These are phyloP conservation scores for Camellia granthamiana DNA, from an alignment of 148 eudicot genomes.

Conservation along the genomic window DNA sequence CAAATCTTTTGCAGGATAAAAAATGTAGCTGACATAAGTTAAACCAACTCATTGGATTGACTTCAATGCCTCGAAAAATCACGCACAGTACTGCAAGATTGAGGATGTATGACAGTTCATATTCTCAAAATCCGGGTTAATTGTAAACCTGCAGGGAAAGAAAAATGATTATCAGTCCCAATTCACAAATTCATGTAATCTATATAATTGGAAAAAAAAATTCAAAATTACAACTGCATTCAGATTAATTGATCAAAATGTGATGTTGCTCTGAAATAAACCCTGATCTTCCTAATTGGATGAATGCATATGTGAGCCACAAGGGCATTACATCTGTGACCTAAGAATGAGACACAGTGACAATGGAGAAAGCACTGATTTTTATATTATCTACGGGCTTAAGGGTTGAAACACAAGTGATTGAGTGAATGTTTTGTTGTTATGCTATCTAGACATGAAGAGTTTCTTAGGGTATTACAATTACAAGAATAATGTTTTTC, in stretches of 20 bases:
- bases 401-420: neutral
- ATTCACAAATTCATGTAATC: neutral
- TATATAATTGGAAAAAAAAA: neutral
- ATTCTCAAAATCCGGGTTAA: slow-evolving; percentile 74
- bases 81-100: neutral
- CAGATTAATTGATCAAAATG: neutral
- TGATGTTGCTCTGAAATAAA: neutral
- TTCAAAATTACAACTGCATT: neutral
- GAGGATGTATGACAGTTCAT: slow-evolving; percentile 30
- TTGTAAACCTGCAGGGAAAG: slow-evolving; percentile 66
- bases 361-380: neutral
- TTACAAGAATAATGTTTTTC: neutral
- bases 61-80: neutral
- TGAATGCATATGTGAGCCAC: neutral
- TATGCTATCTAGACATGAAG: neutral
- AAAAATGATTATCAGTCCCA: neutral
- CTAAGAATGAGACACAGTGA: neutral
- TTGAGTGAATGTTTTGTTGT: neutral
- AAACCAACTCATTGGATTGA: neutral
- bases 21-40: neutral
- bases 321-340: neutral
- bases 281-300: too few relatives aligned
- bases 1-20: neutral
- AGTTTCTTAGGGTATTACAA: neutral
- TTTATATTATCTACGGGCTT: neutral